Conservation (phyloP, 139 green algal species). For the Chlorella sp. region DNA sequence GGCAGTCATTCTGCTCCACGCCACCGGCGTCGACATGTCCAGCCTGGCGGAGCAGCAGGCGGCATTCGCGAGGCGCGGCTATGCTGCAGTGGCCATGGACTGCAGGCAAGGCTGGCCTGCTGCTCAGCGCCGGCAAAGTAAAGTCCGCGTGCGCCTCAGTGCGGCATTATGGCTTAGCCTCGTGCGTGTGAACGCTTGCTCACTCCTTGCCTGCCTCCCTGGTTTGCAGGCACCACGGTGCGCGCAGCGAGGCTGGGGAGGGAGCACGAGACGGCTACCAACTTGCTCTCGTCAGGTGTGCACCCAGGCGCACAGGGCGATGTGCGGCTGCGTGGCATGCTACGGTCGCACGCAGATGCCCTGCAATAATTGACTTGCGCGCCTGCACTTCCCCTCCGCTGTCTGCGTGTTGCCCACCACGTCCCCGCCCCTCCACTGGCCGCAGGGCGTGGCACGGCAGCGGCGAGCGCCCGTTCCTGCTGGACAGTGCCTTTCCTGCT, state of each 20-base stretch:
- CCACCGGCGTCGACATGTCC: slow-evolving; percentile 55
- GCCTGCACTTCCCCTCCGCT: not conserved
- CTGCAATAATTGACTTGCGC: not conserved
- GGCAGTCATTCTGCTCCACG: slow-evolving; percentile 53
- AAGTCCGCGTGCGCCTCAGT: no score
- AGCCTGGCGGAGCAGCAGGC: slow-evolving; percentile 38
- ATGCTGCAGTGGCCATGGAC: slow-evolving; percentile 65
- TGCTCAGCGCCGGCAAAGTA: no score
- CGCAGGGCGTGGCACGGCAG: slow-evolving; percentile 52
- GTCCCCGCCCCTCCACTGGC: not conserved
- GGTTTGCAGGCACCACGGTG: slow-evolving; percentile 56
- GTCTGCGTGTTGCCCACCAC: not conserved
- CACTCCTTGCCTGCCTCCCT: not conserved
- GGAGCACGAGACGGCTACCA: slow-evolving; percentile 51
- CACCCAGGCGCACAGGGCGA: no score
- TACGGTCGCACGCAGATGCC: no score
- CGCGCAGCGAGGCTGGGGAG: not conserved
- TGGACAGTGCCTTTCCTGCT: slow-evolving; percentile 71
- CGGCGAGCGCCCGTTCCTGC: slow-evolving; percentile 67
- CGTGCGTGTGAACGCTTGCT: no score
- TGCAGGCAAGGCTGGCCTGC: slow-evolving; percentile 20
- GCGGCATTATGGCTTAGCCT: no score
- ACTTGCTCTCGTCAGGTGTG: slow-evolving; percentile 51
- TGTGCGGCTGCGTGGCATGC: not conserved
- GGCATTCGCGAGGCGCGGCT: slow-evolving; percentile 55